Conservation (phyloP, 257 asterid genomes). For the Ophiorrhiza pumila region DNA sequence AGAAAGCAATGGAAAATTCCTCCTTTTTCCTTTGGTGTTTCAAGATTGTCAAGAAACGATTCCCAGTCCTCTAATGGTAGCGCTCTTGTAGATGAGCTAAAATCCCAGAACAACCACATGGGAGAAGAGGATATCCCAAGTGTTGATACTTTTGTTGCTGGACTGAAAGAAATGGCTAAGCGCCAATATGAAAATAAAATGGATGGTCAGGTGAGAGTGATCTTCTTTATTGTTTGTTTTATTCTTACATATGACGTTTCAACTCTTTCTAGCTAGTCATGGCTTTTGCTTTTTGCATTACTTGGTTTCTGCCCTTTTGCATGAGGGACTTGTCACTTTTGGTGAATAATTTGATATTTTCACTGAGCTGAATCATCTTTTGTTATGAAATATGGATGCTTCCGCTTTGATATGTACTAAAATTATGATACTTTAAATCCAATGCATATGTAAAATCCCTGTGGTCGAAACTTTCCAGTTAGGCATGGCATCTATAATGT, state of each 20-base stretch:
- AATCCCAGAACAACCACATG: constrained; percentile 32
- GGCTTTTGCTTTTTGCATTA: neutral
- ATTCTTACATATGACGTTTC: neutral
- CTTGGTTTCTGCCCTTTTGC: neutral
- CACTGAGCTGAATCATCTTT: neutral
- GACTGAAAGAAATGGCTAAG: constrained; percentile 87
- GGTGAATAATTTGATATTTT: neutral
- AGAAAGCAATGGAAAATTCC: constrained; percentile 89
- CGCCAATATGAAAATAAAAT: constrained; percentile 50
- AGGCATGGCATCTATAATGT: too few species aligned
- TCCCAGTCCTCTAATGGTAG: constrained; percentile 65
- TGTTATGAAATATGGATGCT: neutral
- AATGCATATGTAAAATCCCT: neutral
- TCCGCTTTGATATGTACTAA: neutral
- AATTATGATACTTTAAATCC: neutral
- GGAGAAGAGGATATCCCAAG: constrained; percentile 90
- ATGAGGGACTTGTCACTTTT: neutral
- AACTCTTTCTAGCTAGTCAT: neutral
- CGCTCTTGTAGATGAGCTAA: constrained; percentile 52
- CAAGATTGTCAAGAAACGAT: constrained; percentile 46
- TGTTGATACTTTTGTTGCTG: constrained; percentile 92
- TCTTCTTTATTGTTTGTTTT: constrained; percentile 10
- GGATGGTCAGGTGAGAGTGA: constrained; percentile 52
- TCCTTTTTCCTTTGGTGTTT: constrained; percentile 57
- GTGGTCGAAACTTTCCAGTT: neutral